phyloP scores from a whole-genome alignment of 495 filamentous ascomycete genomes.

The Usnea hakonensis region DNA sequence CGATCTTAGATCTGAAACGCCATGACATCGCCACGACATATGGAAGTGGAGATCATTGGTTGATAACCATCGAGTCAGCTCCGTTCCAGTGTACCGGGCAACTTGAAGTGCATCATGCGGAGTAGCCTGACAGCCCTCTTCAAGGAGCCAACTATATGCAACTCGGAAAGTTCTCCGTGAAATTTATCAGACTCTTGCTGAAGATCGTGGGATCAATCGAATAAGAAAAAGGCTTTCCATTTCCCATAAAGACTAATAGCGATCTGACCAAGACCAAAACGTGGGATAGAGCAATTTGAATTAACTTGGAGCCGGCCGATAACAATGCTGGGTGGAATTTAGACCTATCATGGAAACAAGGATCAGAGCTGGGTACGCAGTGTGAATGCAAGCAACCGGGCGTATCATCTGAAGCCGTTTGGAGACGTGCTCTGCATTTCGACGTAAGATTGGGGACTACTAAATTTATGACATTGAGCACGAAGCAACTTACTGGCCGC shows the following conservation, averaged over 20 bases:
- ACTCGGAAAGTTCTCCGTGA: background rate
- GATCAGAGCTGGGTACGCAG: background rate
- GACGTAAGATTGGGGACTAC: no score
- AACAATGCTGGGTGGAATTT: no score
- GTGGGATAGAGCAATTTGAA: background rate
- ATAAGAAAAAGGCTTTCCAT: background rate
- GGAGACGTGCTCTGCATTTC: no score
- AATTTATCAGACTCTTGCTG: background rate
- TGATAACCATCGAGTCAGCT: background rate
- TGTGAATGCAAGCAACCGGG: background rate
- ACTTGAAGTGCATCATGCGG: background rate
- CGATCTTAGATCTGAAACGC: background rate
- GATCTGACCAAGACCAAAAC: background rate
- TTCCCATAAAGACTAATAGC: background rate
- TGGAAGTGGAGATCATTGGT: background rate
- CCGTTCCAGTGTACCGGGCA: background rate
- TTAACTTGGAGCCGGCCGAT: background rate
- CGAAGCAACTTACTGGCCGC: no score
- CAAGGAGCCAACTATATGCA: background rate
- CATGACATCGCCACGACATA: background rate
- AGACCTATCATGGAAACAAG: no score
- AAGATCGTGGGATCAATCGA: background rate
- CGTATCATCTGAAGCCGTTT: no score
- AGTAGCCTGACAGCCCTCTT: background rate
- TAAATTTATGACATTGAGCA: no score